phyloP scores from a whole-genome alignment of 306 rosid genomes.

The Castanopsis chinensis region DNA sequence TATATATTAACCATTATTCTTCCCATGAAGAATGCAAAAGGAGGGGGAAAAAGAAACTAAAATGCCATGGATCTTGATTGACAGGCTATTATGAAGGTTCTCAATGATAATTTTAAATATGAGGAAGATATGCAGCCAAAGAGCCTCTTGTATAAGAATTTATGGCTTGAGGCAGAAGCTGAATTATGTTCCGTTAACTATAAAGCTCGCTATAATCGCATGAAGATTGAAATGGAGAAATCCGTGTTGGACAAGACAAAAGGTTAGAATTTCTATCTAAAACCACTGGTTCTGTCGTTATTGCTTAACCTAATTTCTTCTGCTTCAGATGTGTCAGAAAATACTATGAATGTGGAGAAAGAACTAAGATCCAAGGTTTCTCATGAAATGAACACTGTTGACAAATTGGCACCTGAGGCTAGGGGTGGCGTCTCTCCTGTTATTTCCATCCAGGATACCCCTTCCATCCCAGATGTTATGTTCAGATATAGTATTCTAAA shows the following conservation, averaged over 20 bases:
- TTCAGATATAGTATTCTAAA: background rate
- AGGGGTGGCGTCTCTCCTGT: constrained; percentile 29
- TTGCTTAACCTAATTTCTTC: constrained; percentile 18
- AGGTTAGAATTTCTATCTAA: constrained; percentile 42
- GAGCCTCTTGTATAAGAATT: constrained; percentile 61
- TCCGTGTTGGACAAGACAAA: constrained; percentile 27
- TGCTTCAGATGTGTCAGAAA: constrained; percentile 33
- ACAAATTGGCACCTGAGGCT: constrained; percentile 30
- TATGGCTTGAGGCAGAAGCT: constrained; percentile 99
- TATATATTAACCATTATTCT: background rate
- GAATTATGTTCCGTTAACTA: constrained; percentile 61
- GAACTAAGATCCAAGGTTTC: constrained; percentile 28
- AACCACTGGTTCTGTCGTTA: background rate
- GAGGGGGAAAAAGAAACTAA: background rate
- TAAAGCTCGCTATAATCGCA: constrained; percentile 67
- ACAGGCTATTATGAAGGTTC: constrained; percentile 74
- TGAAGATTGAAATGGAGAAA: constrained; percentile 74
- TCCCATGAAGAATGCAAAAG: constrained; percentile 1
- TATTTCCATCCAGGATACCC: constrained; percentile 22
- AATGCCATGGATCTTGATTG: constrained; percentile 20
- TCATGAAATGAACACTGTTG: constrained; percentile 31
- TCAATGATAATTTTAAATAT: constrained; percentile 60
- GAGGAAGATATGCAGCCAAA: constrained; percentile 56
- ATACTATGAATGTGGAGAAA: constrained; percentile 35
- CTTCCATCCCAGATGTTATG: background rate